Base-by-base conservation (phyloP, 2,329 filamentous ascomycete genomes). In the Botrytis pseudocinerea region DNA sequence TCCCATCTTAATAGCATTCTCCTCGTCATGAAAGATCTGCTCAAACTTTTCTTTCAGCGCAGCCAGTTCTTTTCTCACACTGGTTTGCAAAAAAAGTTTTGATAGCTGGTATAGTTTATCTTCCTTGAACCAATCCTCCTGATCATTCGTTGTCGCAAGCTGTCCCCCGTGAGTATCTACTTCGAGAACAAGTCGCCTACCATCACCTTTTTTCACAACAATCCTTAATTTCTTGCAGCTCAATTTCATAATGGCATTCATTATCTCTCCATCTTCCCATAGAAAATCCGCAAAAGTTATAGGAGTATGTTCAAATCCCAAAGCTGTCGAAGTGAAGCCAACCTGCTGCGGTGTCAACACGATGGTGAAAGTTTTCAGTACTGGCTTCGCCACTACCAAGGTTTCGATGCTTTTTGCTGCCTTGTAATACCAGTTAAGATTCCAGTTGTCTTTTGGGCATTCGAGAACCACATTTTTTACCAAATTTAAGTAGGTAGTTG, bases 201-300 rank as follows among this genome's bases (percentile, higher is more conserved):
- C 32, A 69, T 46, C 46, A 22, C 42, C 10, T 20, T 78, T 77
- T 28, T 78, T 80, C 7, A 80, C 40, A 4, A 80, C 61, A 12
- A 80, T 60, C 20, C 76, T 78, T 51, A 80, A 71, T 5, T 57
- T 70, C 62, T 74, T 76, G 40, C 78, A 78, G 22, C 57, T 66
- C 16, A 80, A 64, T 22, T 70, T 71, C 9, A 51, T 69, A 20
- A 80, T 65, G 32, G 74, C 73, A 25, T 22, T 65, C 75, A 80
- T 77, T 16, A 80, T 51, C 5, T 44, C 48, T 18, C 77, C 74
- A 8, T 57, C 46, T 14, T 71, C 61, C 64, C 70, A 75, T 3
- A 80, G 72, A 60, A 79, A 80, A 69, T 79, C 76, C 0, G 77
- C 74, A 54, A 79, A 80, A 6, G 74, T 75, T 20, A 76, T 68